Evolutionary conservation across 345 rosid species (phyloP).

Genomic region (Murraya koenigii): DNA sequence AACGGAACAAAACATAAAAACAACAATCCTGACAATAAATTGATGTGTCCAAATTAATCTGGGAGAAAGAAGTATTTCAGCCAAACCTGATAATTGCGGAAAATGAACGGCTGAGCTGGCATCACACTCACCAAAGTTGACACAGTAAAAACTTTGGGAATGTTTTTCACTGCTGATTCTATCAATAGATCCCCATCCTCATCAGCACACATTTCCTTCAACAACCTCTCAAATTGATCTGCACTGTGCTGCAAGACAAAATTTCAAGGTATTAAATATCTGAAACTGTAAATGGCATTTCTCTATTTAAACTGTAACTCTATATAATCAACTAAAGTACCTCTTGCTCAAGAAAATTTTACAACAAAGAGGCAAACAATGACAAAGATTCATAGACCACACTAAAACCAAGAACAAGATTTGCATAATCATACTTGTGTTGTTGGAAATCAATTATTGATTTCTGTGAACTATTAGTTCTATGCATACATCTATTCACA

Average conservation of each 20-base stretch:
- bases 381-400: slow-evolving; percentile 2
- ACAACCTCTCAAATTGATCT: slow-evolving; percentile 90
- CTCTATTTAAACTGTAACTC: slow-evolving; percentile 5
- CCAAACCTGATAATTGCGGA: slow-evolving; percentile 94
- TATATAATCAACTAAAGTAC: background rate
- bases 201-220: slow-evolving; percentile 97
- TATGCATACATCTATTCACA: background rate
- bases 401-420: background rate
- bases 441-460: background rate
- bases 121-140: slow-evolving; percentile 89
- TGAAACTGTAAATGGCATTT: background rate
- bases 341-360: slow-evolving; percentile 2
- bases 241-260: slow-evolving; percentile 92
- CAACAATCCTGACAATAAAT: background rate
- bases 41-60: background rate
- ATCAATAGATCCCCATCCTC: slow-evolving; percentile 92
- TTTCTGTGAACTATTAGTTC: background rate
- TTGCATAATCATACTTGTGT: background rate
- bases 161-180: slow-evolving; percentile 88
- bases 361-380: background rate
- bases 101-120: slow-evolving; percentile 95
- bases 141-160: slow-evolving; percentile 92
- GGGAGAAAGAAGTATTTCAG: background rate
- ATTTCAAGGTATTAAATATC: slow-evolving; percentile 20
- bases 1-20: slow-evolving; percentile 4